These are phyloP conservation scores for Hanseniaspora nectarophila DNA, from an alignment of 805 yeast genomes.

Conservation along the genomic window DNA sequence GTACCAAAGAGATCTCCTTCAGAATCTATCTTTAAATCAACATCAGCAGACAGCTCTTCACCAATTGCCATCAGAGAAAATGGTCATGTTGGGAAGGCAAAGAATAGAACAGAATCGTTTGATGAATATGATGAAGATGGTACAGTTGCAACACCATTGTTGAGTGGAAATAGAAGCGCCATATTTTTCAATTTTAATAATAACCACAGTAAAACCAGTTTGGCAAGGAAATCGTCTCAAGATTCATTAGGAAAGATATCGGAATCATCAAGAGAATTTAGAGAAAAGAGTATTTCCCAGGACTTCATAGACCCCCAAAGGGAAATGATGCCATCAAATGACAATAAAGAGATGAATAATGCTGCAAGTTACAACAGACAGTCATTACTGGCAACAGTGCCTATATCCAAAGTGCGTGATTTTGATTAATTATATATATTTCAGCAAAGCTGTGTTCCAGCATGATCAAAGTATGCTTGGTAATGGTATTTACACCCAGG, in stretches of 20 bases:
- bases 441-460: not conserved
- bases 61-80: not conserved
- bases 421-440: conserved; percentile 7
- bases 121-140: not conserved
- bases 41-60: not conserved
- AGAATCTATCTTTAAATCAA: not conserved
- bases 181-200: not conserved
- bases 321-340: not conserved
- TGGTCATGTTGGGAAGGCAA: not conserved
- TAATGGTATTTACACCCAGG: conserved; percentile 28
- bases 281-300: not conserved
- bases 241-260: not conserved
- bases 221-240: not conserved
- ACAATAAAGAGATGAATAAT: not conserved
- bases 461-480: conserved; percentile 21
- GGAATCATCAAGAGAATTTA: not conserved
- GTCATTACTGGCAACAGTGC: conserved; percentile 24
- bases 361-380: conserved; percentile 16
- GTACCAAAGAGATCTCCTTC: not conserved
- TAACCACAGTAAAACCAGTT: not conserved
- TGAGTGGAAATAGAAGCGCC: not conserved
- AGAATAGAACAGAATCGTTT: not conserved
- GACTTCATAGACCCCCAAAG: not conserved
- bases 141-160: conserved; percentile 8
- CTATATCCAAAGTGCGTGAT: conserved; percentile 23